Evolutionary conservation across 177 flowering plant genomes (phyloP).

Genomic region (Vitis hybrid): DNA sequence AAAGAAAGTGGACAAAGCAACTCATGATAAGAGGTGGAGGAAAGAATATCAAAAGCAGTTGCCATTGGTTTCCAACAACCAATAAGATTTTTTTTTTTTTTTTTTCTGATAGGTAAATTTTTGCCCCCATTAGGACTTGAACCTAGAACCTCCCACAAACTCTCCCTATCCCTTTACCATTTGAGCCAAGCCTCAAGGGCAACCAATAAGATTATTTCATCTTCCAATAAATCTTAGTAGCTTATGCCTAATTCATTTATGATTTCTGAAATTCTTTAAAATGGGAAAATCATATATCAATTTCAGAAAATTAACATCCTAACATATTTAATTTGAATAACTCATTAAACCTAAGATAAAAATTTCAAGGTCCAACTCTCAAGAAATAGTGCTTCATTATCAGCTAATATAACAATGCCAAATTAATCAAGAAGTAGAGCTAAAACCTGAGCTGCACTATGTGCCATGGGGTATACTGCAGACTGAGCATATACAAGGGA

Average conservation of each 20-base stretch:
- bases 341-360: background rate
- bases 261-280: background rate
- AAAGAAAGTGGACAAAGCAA: no score
- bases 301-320: background rate
- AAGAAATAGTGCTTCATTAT: no score
- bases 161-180: no score
- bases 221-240: no score
- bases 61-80: no score
- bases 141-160: no score
- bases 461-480: conserved; percentile 90
- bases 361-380: background rate
- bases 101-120: no score
- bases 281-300: background rate
- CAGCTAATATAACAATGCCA: background rate
- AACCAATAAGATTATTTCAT: no score
- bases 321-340: no score
- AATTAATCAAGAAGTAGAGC: conserved; percentile 6
- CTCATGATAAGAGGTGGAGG: background rate
- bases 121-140: no score
- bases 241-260: background rate
- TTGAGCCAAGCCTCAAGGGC: no score
- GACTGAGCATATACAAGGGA: conserved; percentile 82
- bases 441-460: conserved; percentile 94
- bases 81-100: no score
- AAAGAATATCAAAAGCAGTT: background rate